Conservation (phyloP, 306 rosid species). For the Prunus mira region DNA sequence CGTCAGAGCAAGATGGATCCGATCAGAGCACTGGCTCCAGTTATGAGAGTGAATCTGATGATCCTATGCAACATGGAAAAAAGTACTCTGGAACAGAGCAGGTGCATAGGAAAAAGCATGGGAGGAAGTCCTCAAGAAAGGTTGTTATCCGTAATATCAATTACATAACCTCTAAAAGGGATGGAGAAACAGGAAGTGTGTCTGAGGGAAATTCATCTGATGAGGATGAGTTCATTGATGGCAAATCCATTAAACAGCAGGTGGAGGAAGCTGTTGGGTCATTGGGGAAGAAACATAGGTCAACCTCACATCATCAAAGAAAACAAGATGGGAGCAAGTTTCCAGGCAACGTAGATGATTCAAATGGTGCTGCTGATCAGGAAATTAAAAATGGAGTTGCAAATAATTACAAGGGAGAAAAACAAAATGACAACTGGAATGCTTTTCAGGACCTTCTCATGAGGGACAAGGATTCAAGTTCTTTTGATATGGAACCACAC, state of each 20-base stretch:
- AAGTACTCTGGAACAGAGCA: constrained; percentile 33
- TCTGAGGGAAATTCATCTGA: constrained; percentile 67
- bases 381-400: constrained; percentile 16
- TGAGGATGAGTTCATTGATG: constrained; percentile 64
- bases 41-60: constrained; percentile 60
- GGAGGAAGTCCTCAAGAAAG: constrained; percentile 77
- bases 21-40: constrained; percentile 55
- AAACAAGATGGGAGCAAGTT: constrained; percentile 41
- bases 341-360: constrained; percentile 34
- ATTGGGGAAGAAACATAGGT: constrained; percentile 67
- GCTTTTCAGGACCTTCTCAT: constrained; percentile 91
- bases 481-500: constrained; percentile 31
- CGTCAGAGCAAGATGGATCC: constrained; percentile 60
- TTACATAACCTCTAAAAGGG: constrained; percentile 82
- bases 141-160: constrained; percentile 96
- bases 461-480: constrained; percentile 59
- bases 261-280: constrained; percentile 86
- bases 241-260: constrained; percentile 74
- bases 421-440: constrained; percentile 65
- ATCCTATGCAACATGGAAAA: constrained; percentile 38
- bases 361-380: constrained; percentile 36
- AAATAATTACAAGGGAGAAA: constrained; percentile 37
- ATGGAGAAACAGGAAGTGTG: constrained; percentile 60
- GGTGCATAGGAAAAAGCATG: constrained; percentile 46
- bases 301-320: constrained; percentile 49